Conservation (phyloP, 441 rosid genomes). For the Gossypium gossypioides region DNA sequence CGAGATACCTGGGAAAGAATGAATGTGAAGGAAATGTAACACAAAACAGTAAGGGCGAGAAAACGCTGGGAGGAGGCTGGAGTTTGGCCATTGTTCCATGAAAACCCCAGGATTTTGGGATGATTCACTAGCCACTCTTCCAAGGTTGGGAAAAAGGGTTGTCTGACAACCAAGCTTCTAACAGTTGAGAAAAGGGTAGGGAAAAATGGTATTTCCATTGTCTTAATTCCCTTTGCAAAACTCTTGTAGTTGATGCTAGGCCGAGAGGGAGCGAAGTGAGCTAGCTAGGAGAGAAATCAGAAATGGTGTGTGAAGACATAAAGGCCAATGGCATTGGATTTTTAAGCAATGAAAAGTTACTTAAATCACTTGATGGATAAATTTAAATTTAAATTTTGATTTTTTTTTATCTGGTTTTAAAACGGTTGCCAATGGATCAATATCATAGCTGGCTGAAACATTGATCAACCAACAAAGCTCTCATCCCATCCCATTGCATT, state of each 20-base stretch:
- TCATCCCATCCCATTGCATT: neutral
- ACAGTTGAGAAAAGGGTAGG: neutral
- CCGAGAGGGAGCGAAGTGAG: neutral
- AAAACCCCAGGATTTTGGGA: conserved; percentile 46
- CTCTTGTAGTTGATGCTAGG: neutral
- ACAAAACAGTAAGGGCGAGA: conserved; percentile 24
- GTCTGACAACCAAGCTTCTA: neutral
- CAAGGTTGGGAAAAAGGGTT: conserved; percentile 26
- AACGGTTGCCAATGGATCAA: neutral
- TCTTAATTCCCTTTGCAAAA: neutral
- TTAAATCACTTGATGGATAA: neutral
- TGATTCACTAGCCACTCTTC: conserved; percentile 53
- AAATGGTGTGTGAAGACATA: neutral
- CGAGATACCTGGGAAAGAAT: conserved; percentile 25
- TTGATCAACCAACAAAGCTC: neutral
- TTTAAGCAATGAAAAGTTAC: neutral
- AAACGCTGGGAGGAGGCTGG: conserved; percentile 55
- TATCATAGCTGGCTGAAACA: neutral
- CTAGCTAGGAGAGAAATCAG: neutral
- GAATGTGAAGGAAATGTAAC: conserved; percentile 19
- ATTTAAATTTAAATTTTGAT: neutral
- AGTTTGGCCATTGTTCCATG: conserved; percentile 49
- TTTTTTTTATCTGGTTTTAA: neutral
- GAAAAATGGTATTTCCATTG: conserved; percentile 4
- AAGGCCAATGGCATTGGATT: neutral